Evolutionary conservation across 331 rosid genomes (phyloP).

Genomic region (Quercus tomentella): DNA sequence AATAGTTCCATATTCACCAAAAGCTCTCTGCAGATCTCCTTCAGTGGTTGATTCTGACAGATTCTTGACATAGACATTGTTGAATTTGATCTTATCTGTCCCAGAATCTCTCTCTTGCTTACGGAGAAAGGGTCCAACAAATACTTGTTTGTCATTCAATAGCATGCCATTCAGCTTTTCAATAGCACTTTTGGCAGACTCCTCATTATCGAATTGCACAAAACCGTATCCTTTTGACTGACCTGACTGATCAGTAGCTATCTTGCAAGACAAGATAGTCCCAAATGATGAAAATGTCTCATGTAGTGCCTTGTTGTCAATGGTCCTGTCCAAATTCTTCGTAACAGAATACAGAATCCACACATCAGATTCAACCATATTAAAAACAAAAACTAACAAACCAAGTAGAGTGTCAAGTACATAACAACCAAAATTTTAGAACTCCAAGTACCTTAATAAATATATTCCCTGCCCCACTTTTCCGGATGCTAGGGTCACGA

Average conservation of each 20-base stretch:
- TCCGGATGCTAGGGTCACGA: constrained; percentile 29
- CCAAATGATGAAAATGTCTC: constrained; percentile 29
- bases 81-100: constrained; percentile 20
- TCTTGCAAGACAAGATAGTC: constrained; percentile 21
- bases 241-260: constrained; percentile 24
- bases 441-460: constrained; percentile 22
- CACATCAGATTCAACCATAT: background rate
- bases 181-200: constrained; percentile 26
- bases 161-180: constrained; percentile 34
- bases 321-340: constrained; percentile 63
- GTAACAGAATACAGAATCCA: background rate
- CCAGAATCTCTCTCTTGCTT: constrained; percentile 24
- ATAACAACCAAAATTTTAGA: background rate
- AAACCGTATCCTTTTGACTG: constrained; percentile 32
- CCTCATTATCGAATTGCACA: constrained; percentile 28
- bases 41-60: constrained; percentile 21
- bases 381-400: background rate
- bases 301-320: constrained; percentile 26
- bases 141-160: constrained; percentile 32
- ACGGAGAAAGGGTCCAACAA: constrained; percentile 29
- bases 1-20: constrained; percentile 22
- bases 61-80: constrained; percentile 28
- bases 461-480: constrained; percentile 30
- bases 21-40: constrained; percentile 15
- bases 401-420: background rate